A percentile compares a stretch with the other conserved stretches of the same genome.
These are phyloP conservation scores for Podospora appendiculata DNA, from an alignment of 495 filamentous ascomycete species.

Conservation along the genomic window DNA sequence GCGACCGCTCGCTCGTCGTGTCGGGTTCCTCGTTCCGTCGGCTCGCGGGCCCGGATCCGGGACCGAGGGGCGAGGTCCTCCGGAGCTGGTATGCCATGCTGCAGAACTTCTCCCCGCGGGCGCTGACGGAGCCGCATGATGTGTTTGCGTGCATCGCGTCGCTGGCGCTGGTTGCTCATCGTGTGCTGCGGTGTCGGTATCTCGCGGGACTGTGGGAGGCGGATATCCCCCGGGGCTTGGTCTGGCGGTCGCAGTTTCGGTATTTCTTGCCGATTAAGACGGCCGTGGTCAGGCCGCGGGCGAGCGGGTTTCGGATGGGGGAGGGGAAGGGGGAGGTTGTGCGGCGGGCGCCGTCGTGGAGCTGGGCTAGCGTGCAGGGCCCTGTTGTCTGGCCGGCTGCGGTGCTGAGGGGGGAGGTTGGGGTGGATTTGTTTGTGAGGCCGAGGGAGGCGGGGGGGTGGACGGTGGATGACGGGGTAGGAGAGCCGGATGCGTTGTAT, in stretches of 20 bases:
- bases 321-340: background rate
- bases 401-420: background rate
- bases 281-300: background rate
- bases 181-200: background rate
- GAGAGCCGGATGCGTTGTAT: background rate
- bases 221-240: background rate
- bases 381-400: background rate
- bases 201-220: background rate
- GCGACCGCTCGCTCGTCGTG: background rate
- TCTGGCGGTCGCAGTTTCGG: background rate
- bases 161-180: background rate
- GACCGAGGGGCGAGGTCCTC: background rate
- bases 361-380: background rate
- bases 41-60: background rate
- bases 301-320: background rate
- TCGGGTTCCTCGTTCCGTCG: background rate
- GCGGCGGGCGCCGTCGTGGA: slow-evolving; percentile 1
- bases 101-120: background rate
- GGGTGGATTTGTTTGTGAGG: background rate
- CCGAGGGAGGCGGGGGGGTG: background rate
- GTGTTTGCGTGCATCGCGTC: background rate
- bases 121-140: slow-evolving; percentile 1
- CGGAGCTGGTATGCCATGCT: slow-evolving; percentile 2
- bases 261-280: background rate
- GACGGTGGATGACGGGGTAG: background rate